Evolutionary conservation across 805 yeast species (phyloP), one percentile per base, ranked within the genome.

Genomic region (Groenewaldozyma salmanticensis): DNA sequence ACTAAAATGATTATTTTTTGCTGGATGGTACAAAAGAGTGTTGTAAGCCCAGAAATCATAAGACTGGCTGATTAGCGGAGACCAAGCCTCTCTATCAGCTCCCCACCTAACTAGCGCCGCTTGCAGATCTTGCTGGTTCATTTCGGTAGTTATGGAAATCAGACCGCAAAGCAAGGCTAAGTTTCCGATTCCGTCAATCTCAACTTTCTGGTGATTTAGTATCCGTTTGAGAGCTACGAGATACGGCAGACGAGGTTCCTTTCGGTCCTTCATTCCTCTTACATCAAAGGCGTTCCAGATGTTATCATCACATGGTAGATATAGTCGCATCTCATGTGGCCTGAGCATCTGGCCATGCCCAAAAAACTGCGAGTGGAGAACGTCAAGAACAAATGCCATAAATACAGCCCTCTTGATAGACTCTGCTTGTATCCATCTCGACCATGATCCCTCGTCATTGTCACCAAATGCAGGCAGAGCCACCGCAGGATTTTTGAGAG

Each of bases 311-410:
- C 81, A 79, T 1, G 84, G 85, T 61, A 78, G 57, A 3, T 74
- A 65, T 48, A 78, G 55, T 46, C 79, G 77, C 35, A 78, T 65
- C 51, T 79, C 84, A 52, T 77, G 81, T 5, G 76, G 68, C 20
- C 74, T 70, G 35, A 77, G 58, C 24, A 70, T 55, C 52, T 74
- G 64, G 43, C 80, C 74, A 59, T 85, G 94, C 4, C 94, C 82
- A 58, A 81, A 84, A 37, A 82, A 71, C 13, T 81, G 74, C 31
- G 86, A 81, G 62, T 86, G 94, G 2, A 79, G 71, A 2, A 81
- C 77, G 59, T 85, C 95, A 52, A 81, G 67, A 55, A 80, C 81
- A 56, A 85, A 86, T 9, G 94, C 86, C 76, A 82, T 75, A 44
- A 79, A 74, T 1, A 94, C 84, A 1, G 81, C 72, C 42, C 95